phyloP scores from a whole-genome alignment of 768 basidiomycete species.

The Phylloporus arenicola region DNA sequence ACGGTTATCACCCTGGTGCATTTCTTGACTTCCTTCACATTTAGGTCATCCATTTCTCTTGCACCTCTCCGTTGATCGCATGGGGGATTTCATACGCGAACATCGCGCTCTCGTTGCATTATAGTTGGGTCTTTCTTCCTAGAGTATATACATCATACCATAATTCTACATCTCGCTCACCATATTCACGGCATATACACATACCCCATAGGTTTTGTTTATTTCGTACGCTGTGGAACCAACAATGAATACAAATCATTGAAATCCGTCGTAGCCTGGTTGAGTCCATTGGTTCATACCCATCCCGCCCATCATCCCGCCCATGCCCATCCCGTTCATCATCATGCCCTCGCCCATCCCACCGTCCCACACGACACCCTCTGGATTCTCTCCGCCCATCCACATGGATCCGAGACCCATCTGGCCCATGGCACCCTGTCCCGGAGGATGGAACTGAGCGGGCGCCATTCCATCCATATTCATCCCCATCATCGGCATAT shows the following conservation, averaged over 20 bases:
- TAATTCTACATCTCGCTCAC: slow-evolving; percentile 21
- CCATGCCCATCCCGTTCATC: slow-evolving; percentile 35
- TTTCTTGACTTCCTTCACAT: background rate
- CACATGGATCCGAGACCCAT: slow-evolving; percentile 27
- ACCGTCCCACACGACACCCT: slow-evolving; percentile 35
- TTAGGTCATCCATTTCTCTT: background rate
- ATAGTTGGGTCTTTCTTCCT: slow-evolving; percentile 14
- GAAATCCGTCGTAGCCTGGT: slow-evolving; percentile 30
- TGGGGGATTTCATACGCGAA: slow-evolving; percentile 1
- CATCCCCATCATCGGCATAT: slow-evolving; percentile 40
- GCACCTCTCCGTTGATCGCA: slow-evolving; percentile 15
- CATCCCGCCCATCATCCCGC: slow-evolving; percentile 33
- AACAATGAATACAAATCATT: slow-evolving; percentile 13
- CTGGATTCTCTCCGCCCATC: slow-evolving; percentile 31
- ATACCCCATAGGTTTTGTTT: slow-evolving; percentile 20
- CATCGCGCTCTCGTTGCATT: slow-evolving; percentile 5
- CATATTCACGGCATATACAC: slow-evolving; percentile 21
- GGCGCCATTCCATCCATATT: slow-evolving; percentile 31
- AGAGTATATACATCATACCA: slow-evolving; percentile 44
- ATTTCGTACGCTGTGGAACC: slow-evolving; percentile 3
- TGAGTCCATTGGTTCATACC: slow-evolving; percentile 38
- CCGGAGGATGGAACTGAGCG: slow-evolving; percentile 20
- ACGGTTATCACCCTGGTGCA: background rate
- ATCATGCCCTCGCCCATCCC: slow-evolving; percentile 41
- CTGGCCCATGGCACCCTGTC: slow-evolving; percentile 21